phyloP scores from a whole-genome alignment of 2,329 filamentous ascomycete genomes.

The Ascochyta koolunga region DNA sequence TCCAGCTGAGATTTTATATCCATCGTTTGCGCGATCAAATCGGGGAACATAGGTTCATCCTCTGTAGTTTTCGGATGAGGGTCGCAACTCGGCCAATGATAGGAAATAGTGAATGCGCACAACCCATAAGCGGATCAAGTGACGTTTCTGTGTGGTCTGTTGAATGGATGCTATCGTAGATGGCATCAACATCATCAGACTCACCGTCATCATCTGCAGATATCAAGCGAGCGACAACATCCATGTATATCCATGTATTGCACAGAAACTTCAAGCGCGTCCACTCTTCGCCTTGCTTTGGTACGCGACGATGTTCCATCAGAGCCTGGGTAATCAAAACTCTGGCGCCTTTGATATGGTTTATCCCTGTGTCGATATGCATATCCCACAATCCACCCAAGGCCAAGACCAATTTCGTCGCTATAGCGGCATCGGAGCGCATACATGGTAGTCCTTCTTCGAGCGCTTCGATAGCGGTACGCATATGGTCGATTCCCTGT shows the following conservation, averaged over 20 bases:
- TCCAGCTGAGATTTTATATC: slow-evolving; percentile 66
- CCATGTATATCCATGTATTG: slow-evolving; percentile 76
- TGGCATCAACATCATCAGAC: slow-evolving; percentile 56
- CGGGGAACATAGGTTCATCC: slow-evolving; percentile 63
- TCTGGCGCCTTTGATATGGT: slow-evolving; percentile 71
- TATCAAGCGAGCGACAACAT: slow-evolving; percentile 72
- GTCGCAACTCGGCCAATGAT: slow-evolving; percentile 70
- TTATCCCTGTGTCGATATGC: slow-evolving; percentile 70
- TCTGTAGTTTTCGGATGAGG: slow-evolving; percentile 66
- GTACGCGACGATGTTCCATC: slow-evolving; percentile 51
- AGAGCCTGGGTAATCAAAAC: slow-evolving; percentile 67
- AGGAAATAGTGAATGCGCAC: slow-evolving; percentile 70
- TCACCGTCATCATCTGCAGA: slow-evolving; percentile 66
- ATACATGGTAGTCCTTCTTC: slow-evolving; percentile 67
- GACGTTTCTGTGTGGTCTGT: slow-evolving; percentile 54
- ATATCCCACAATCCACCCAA: slow-evolving; percentile 76
- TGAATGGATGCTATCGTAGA: slow-evolving; percentile 46
- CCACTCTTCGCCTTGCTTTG: slow-evolving; percentile 49
- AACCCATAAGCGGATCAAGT: slow-evolving; percentile 75
- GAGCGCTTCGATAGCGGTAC: slow-evolving; percentile 65
- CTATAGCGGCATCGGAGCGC: slow-evolving; percentile 68
- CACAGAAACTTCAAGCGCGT: slow-evolving; percentile 69
- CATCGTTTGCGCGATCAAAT: slow-evolving; percentile 66
- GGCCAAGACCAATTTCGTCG: slow-evolving; percentile 71
- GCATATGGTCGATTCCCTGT: slow-evolving; percentile 72